Evolutionary conservation across 208 protist species (phyloP).

Genomic region (Leishmania tarentolae): DNA sequence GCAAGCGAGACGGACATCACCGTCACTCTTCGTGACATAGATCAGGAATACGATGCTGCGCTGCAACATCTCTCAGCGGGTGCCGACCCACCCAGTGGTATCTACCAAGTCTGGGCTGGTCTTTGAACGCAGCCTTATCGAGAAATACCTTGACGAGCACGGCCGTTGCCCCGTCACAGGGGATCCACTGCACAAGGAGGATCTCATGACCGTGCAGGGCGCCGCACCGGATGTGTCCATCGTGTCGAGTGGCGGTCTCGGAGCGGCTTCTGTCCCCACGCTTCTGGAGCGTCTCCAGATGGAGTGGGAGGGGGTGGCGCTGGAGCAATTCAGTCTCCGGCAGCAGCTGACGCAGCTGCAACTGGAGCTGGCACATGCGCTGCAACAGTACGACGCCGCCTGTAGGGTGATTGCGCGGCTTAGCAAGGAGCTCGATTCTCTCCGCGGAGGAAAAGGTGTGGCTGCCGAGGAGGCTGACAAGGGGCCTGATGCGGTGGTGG

Average conservation of each 20-base stretch:
- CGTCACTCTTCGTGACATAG: neutral
- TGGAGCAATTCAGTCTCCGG: constrained; percentile 97
- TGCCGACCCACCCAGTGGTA: constrained; percentile 96
- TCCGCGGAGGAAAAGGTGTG: constrained; percentile 12
- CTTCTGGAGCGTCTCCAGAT: constrained; percentile 96
- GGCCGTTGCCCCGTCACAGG: constrained; percentile 95
- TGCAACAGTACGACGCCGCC: constrained; percentile 99
- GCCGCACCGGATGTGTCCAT: constrained; percentile 16
- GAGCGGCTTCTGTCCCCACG: constrained; percentile 86
- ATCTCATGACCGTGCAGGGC: constrained; percentile 86
- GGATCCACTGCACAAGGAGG: constrained; percentile 77
- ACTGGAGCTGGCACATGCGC: constrained; percentile 96
- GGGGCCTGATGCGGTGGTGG: constrained; percentile 16
- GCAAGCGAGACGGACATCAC: neutral
- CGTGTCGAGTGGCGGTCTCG: constrained; percentile 27
- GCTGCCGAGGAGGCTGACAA: constrained; percentile 10
- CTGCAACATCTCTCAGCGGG: constrained; percentile 81
- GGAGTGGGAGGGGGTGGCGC: constrained; percentile 98
- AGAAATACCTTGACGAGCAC: constrained; percentile 94
- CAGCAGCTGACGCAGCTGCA: constrained; percentile 91
- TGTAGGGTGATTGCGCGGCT: constrained; percentile 98
- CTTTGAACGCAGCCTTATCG: constrained; percentile 96
- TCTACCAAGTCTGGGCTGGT: constrained; percentile 92
- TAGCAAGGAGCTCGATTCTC: constrained; percentile 67
- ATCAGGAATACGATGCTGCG: constrained; percentile 51